Evolutionary conservation across 163 green algal species (phyloP).

Genomic region (Chloromonas sp.): DNA sequence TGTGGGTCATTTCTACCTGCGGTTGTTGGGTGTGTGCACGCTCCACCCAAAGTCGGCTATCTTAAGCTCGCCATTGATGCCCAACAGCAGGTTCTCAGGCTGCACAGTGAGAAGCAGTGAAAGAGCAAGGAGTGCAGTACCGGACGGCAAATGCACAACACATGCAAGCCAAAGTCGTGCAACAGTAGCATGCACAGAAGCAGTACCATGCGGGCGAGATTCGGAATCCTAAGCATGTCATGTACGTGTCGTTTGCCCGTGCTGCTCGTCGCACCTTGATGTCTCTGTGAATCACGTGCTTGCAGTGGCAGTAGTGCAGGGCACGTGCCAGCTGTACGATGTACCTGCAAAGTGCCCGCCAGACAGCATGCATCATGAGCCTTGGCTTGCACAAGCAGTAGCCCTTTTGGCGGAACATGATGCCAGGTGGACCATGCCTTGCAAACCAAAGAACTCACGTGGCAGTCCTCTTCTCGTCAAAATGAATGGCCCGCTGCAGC

Average conservation of each 20-base stretch:
- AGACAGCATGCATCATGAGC: background rate
- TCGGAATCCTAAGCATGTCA: no score
- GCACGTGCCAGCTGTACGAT: slow-evolving; percentile 77
- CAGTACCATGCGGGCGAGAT: no score
- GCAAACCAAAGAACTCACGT: slow-evolving; percentile 46
- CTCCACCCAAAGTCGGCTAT: slow-evolving; percentile 99
- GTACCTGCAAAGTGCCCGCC: slow-evolving; percentile 51
- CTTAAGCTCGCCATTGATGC: slow-evolving; percentile 82
- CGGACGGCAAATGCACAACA: background rate
- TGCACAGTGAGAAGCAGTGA: background rate
- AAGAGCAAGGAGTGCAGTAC: slow-evolving; percentile 34
- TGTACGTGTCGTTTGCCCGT: background rate
- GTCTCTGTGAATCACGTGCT: slow-evolving; percentile 98
- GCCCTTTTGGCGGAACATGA: background rate
- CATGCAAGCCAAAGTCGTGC: no score
- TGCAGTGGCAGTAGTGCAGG: slow-evolving; percentile 93
- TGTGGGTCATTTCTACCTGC: background rate
- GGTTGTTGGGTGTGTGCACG: slow-evolving; percentile 87
- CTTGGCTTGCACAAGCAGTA: background rate
- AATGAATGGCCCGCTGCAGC: slow-evolving; percentile 72
- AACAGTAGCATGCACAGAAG: no score
- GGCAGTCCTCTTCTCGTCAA: slow-evolving; percentile 81
- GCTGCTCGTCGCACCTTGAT: slow-evolving; percentile 65
- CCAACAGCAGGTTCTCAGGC: slow-evolving; percentile 96
- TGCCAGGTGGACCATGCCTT: no score